Evolutionary conservation across 768 basidiomycete genomes (phyloP), one percentile per base, ranked within the genome.

Genomic region (Dioszegia hungarica): DNA sequence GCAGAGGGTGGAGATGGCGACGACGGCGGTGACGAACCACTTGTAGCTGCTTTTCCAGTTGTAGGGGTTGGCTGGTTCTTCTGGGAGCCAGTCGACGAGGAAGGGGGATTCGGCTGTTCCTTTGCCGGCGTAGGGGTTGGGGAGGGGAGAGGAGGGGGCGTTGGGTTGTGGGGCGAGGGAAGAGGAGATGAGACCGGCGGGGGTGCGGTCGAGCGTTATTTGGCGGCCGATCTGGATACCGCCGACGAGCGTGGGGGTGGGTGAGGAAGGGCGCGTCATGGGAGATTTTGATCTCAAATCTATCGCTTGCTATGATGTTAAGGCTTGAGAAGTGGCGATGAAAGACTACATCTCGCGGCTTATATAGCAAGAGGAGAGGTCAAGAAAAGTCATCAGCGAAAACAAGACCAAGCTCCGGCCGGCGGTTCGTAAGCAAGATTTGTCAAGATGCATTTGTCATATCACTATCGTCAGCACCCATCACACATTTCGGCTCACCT

Each of bases 401-500:
- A 8, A 44, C 8, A 44, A 39, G 28, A 6, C 11, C 11, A 28
- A 31, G 45, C 27, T 31, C 27, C 27, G 28, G 27, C 45, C 37
- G 22, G 24, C 34, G 12, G 8, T 38, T 20, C 8, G 36, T 51
- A 11, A 51, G 19, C 49, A 51, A 9, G 22, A 37, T 38, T 15
- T n/a, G n/a, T n/a, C n/a, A n/a, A 39, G 5, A 25, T 34, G 20
- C 9, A 20, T 12, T 38, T 34, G 28, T 51, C 44, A 56, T 39
- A 56, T 56, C 34, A 56, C 55, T 51, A 3, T 38, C 11, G 49
- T 51, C 34, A 51, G 49, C 49, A 5, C 6, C 5, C 25, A 4
- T 28, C 9, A 15, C 24, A 38, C 22, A 36, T 28, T 14, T 22
- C 19, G 34, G 82, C 86, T 68, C 72, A 90, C 90, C 79, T 44